phyloP scores from a whole-genome alignment of 2,329 filamentous ascomycete species.

The Didymella pinodella region DNA sequence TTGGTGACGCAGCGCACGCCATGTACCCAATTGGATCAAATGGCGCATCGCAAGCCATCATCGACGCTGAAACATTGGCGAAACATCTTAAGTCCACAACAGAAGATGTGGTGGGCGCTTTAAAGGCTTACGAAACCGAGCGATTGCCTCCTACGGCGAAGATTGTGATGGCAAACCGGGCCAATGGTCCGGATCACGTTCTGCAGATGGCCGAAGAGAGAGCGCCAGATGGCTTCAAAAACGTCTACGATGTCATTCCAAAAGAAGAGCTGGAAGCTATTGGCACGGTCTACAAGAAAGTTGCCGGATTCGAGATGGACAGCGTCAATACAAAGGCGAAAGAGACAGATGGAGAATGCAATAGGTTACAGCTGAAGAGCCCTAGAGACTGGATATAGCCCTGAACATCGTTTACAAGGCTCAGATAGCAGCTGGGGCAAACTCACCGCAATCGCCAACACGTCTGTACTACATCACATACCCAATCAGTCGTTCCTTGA shows the following conservation, averaged over 20 bases:
- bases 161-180: conserved; percentile 58
- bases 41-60: conserved; percentile 56
- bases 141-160: conserved; percentile 55
- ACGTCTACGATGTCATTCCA: conserved; percentile 54
- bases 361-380: conserved; percentile 28
- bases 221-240: conserved; percentile 51
- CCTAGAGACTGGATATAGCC: conserved; percentile 33
- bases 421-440: not conserved
- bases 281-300: conserved; percentile 48
- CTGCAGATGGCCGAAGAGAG: conserved; percentile 57
- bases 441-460: conserved; percentile 1
- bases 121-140: conserved; percentile 52
- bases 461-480: not conserved
- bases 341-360: conserved; percentile 43
- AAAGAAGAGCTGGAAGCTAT: conserved; percentile 53
- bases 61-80: conserved; percentile 54
- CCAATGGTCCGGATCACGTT: conserved; percentile 58
- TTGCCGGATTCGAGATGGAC: conserved; percentile 58
- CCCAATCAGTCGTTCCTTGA: not conserved
- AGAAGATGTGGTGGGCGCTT: conserved; percentile 41
- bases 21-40: conserved; percentile 58
- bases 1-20: conserved; percentile 54
- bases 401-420: not conserved
- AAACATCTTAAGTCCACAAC: conserved; percentile 41
- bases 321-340: conserved; percentile 53